phyloP scores from a whole-genome alignment of 371 early-diverging fungal genomes.

The Mucor mucedo region DNA sequence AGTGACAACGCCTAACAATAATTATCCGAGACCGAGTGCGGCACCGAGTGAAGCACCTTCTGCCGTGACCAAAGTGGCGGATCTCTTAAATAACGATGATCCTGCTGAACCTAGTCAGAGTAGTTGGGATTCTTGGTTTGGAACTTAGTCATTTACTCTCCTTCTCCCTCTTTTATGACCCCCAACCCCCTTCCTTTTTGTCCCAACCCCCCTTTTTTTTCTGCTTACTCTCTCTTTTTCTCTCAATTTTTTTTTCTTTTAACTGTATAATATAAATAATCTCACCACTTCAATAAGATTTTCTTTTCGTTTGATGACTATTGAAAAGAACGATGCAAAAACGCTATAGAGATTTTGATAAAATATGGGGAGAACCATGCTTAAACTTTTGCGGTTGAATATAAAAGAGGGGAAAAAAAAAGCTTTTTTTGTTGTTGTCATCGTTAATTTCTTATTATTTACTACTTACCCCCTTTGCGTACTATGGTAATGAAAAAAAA shows the following conservation, averaged over 20 bases:
- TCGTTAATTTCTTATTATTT: slow-evolving; percentile 1
- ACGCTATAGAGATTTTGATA: neutral
- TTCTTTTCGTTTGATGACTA: neutral
- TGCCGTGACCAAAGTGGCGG: slow-evolving; percentile 54
- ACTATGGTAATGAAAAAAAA: slow-evolving; percentile 10
- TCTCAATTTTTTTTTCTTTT: slow-evolving; percentile 2
- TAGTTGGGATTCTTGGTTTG: slow-evolving; percentile 60
- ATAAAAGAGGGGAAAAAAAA: neutral
- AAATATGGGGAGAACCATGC: neutral
- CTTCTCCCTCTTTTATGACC: neutral
- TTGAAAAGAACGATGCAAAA: neutral
- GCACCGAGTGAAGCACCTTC: slow-evolving; percentile 18
- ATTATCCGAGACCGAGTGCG: slow-evolving; percentile 6
- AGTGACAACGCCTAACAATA: slow-evolving; percentile 12
- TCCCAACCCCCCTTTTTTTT: neutral
- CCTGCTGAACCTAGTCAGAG: slow-evolving; percentile 47
- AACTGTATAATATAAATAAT: neutral
- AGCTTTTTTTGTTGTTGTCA: neutral
- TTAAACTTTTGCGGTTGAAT: neutral
- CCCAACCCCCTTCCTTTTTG: neutral
- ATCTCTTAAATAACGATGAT: slow-evolving; percentile 55
- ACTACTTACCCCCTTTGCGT: slow-evolving; percentile 6
- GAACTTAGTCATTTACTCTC: slow-evolving; percentile 12
- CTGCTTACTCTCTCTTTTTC: neutral
- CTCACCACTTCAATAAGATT: neutral